Evolutionary conservation across 208 protist genomes (phyloP), one percentile per base, ranked within the genome.

Genomic region (Cochliopodium minus): DNA sequence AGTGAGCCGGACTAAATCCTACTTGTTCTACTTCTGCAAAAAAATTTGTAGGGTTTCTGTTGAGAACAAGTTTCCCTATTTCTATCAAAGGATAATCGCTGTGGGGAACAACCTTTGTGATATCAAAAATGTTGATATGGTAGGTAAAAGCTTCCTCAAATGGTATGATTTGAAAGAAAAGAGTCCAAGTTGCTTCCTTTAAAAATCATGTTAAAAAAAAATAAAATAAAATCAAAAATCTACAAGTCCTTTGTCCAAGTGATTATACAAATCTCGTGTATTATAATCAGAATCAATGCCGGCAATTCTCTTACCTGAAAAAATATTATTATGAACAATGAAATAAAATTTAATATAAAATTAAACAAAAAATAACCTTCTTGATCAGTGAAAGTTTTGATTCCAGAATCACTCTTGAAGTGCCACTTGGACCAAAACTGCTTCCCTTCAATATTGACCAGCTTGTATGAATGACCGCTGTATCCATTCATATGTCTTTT

Each of bases 21-120:
- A 69, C 34, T 53, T 78, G 76, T 63, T 87, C 81, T n/a, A 74
- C 61, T 56, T 87, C 78, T 25, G 59, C 53, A 53, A 85, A 85
- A 62, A 74, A 85, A 66, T 87, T 83, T 25, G 74, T 71, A 26
- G 72, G 54, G 57, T 87, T 87, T 36, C 72, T 54, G 65, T 86
- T 82, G 22, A 87, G 59, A 3, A 74, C 76, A 49, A 87, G 65
- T 10, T 61, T 25, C 46, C 81, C 81, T 6, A 87, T 39, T 38
- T 63, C 57, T 26, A 70, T 66, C 7, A 86, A 42, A 34, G 80
- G 80, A 57, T 66, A 78, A 20, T 71, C 59, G 35, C 67, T 56
- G 30, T 86, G 66, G 38, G 71, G 57, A 65, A 71, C 78, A n/a
- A 81, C 54, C 62, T 87, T 86, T 42, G 81, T 87, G 23, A 71